Evolutionary conservation across 176 grass and related monocot species (phyloP).

Genomic region (Bromus sterilis): DNA sequence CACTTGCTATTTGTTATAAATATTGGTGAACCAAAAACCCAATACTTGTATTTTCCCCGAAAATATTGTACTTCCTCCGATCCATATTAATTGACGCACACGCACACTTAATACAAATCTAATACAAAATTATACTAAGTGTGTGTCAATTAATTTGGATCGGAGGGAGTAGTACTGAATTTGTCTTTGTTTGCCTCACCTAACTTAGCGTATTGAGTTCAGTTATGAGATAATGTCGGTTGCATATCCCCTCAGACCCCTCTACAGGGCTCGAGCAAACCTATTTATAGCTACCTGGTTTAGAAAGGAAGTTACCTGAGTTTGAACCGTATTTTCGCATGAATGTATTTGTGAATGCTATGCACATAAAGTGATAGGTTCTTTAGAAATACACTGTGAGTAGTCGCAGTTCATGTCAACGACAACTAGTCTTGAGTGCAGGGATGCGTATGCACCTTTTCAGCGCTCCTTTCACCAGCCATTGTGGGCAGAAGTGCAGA

Average conservation of each 20-base stretch:
- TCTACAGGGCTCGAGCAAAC: not conserved
- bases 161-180: too few species aligned
- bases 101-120: too few species aligned
- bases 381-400: constrained; percentile 3
- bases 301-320: not conserved
- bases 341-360: not conserved
- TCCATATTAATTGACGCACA: too few species aligned
- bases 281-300: not conserved
- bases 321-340: too few species aligned
- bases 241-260: too few species aligned
- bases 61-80: too few species aligned
- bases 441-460: constrained; percentile 21
- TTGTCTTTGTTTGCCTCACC: not conserved
- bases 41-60: too few species aligned
- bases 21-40: too few species aligned
- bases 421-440: constrained; percentile 43
- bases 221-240: too few species aligned
- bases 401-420: constrained; percentile 29
- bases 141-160: too few species aligned
- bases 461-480: constrained; percentile 9
- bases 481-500: constrained; percentile 15
- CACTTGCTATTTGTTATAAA: not conserved
- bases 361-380: not conserved
- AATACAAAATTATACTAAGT: too few species aligned
- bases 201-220: not conserved